These are phyloP conservation scores for Jimgerdemannia flammicorona DNA, from an alignment of 192 early-diverging fungal genomes.

Conservation along the genomic window DNA sequence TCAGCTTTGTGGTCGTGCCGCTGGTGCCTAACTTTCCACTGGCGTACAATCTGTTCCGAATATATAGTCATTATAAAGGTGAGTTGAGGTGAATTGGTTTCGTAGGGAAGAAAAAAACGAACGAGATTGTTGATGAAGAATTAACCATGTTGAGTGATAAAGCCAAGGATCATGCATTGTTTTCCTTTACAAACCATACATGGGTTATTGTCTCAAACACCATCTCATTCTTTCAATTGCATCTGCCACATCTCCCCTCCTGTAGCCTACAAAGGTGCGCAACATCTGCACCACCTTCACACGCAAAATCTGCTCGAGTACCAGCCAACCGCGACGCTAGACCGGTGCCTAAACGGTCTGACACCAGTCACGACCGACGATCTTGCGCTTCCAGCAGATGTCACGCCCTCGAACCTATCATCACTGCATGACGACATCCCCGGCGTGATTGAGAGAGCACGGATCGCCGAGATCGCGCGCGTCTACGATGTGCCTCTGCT, in stretches of 20 bases:
- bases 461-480: too few species aligned
- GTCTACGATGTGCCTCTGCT: not conserved
- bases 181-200: not conserved
- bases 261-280: slow-evolving; percentile 49
- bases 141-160: not conserved
- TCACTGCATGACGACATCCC: too few species aligned
- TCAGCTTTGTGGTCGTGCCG: slow-evolving; percentile 67
- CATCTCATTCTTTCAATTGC: too few species aligned
- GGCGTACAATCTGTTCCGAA: slow-evolving; percentile 74
- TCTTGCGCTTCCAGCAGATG: slow-evolving; percentile 24
- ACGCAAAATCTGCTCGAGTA: slow-evolving; percentile 17
- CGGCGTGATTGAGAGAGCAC: too few species aligned
- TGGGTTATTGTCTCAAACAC: not conserved
- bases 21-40: slow-evolving; percentile 74
- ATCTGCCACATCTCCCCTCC: too few species aligned
- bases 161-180: not conserved
- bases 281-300: slow-evolving; percentile 25
- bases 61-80: slow-evolving; percentile 83
- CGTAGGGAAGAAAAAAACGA: not conserved
- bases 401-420: not conserved
- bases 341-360: slow-evolving; percentile 26
- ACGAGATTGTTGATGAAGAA: not conserved
- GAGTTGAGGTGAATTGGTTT: slow-evolving; percentile 24
- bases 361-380: slow-evolving; percentile 31
- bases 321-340: slow-evolving; percentile 17